Percentiles rank a stretch among this genome's conserved stretches.
phyloP scores from a whole-genome alignment of 208 protist genomes.

The Trypanosoma congolense region DNA sequence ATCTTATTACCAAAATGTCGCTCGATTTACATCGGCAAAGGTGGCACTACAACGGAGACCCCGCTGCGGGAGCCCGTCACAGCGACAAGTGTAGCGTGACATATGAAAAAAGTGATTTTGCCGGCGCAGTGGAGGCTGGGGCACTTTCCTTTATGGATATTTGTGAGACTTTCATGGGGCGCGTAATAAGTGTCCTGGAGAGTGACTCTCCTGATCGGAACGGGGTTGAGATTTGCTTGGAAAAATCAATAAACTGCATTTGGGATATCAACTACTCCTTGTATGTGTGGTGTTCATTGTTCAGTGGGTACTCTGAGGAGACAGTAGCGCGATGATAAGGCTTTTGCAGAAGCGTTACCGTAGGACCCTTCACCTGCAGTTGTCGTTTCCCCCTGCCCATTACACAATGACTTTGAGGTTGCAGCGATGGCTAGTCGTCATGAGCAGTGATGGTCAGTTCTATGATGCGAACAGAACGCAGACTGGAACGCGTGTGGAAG shows the following conservation, averaged over 20 bases:
- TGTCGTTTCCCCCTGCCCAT: conserved; percentile 10
- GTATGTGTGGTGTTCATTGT: conserved; percentile 19
- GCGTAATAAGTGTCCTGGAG: background rate
- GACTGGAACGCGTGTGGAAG: background rate
- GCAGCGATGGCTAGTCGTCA: conserved; percentile 22
- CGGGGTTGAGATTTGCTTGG: conserved; percentile 3
- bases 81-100: background rate
- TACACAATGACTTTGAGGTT: conserved; percentile 5
- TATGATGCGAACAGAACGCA: background rate
- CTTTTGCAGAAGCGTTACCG: conserved; percentile 14
- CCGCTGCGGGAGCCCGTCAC: background rate
- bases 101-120: background rate
- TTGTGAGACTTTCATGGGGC: conserved; percentile 15
- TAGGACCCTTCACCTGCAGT: conserved; percentile 10
- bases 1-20: conserved; percentile 35
- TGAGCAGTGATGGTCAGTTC: conserved; percentile 7
- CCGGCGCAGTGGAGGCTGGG: conserved; percentile 6
- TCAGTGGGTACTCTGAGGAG: background rate
- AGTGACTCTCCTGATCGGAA: background rate
- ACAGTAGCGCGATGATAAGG: background rate
- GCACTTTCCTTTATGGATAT: conserved; percentile 21
- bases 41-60: background rate
- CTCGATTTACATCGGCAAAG: conserved; percentile 17
- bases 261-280: conserved; percentile 25
- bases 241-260: conserved; percentile 23